These are phyloP conservation scores for Lactarius psammicola DNA, from an alignment of 768 basidiomycete species.

Conservation along the genomic window DNA sequence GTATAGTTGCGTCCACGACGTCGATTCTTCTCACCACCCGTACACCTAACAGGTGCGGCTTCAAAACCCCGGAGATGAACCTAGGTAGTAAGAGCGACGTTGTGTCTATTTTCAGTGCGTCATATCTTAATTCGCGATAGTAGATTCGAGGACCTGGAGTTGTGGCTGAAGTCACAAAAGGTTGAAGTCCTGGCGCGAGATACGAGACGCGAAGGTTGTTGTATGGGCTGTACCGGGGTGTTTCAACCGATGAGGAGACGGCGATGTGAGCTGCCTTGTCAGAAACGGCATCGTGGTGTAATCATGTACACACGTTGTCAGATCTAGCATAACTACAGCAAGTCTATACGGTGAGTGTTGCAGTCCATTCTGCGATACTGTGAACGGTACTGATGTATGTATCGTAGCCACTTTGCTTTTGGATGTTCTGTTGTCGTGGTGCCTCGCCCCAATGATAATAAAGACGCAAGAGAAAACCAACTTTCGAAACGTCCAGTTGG, in stretches of 20 bases:
- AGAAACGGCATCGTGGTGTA: neutral
- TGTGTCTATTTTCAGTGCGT: neutral
- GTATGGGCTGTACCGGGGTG: neutral
- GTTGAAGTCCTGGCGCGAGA: neutral
- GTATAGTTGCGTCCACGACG: neutral
- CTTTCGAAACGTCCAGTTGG: neutral
- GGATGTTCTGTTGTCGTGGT: too few species aligned
- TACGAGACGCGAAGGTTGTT: neutral
- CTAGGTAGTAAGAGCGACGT: neutral
- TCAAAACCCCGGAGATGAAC: neutral
- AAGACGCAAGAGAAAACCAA: neutral
- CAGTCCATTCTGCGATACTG: neutral
- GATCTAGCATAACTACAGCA: too few species aligned
- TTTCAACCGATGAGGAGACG: neutral
- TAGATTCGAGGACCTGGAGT: neutral
- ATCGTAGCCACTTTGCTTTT: too few species aligned
- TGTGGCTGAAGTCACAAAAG: neutral
- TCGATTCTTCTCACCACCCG: neutral
- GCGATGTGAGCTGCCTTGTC: neutral
- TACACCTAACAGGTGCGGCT: neutral
- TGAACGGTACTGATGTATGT: neutral
- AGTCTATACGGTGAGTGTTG: neutral
- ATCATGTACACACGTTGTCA: too few species aligned
- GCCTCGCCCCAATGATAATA: neutral
- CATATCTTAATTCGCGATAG: neutral